These are phyloP conservation scores for Saccharomycopsis selenospora DNA, from an alignment of 805 yeast species.

Conservation along the genomic window DNA sequence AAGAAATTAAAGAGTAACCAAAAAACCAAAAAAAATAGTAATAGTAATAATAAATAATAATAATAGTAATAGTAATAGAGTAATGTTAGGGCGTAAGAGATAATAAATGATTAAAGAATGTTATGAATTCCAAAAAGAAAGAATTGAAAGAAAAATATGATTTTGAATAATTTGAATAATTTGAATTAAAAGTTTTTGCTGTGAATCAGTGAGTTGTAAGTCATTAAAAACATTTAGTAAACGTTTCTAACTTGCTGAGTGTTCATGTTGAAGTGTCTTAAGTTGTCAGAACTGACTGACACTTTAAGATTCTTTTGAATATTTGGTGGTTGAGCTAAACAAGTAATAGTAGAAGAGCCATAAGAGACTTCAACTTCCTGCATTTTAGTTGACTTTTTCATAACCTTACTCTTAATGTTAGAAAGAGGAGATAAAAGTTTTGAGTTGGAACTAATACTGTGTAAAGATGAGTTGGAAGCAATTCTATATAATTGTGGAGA, in stretches of 20 bases:
- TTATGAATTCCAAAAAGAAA: too few relatives aligned
- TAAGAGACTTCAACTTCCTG: neutral
- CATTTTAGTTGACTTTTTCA: slow-evolving; percentile 1
- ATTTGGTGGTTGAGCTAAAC: slow-evolving; percentile 16
- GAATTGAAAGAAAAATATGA: too few relatives aligned
- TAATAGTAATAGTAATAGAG: too few relatives aligned
- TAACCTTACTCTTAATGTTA: slow-evolving; percentile 8
- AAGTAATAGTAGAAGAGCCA: slow-evolving; percentile 6
- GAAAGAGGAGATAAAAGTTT: slow-evolving; percentile 16
- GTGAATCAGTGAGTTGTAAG: too few relatives aligned
- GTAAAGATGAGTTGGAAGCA: slow-evolving; percentile 14
- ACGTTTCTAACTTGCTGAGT: slow-evolving; percentile 1
- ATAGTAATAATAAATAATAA: too few relatives aligned
- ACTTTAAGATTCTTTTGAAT: slow-evolving; percentile 13
- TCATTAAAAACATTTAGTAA: neutral
- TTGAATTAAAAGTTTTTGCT: too few relatives aligned
- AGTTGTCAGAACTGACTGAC: slow-evolving; percentile 16
- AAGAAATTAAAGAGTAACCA: too few relatives aligned
- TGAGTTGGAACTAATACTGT: slow-evolving; percentile 4
- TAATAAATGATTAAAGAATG: too few relatives aligned
- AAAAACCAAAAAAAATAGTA: too few relatives aligned
- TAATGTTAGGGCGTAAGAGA: too few relatives aligned
- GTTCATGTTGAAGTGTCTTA: slow-evolving; percentile 14
- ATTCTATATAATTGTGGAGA: slow-evolving; percentile 19
- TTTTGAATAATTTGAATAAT: too few relatives aligned